Percentiles rank a stretch among this genome's conserved stretches.
phyloP scores from a whole-genome alignment of 2,329 filamentous ascomycete species.

The Albophoma yamanashiensis region DNA sequence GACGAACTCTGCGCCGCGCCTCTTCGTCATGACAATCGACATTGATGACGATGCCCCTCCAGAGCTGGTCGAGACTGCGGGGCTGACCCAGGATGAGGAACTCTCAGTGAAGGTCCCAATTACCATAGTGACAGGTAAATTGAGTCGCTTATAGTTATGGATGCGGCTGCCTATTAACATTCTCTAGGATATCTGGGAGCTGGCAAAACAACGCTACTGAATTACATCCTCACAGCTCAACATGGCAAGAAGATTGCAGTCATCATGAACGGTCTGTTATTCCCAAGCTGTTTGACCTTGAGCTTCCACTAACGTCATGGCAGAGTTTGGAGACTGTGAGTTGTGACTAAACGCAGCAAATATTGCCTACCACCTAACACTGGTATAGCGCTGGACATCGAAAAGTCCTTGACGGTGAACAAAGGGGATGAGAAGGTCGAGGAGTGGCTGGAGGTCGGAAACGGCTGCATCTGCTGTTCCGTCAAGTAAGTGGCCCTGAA shows the following conservation, averaged over 20 bases:
- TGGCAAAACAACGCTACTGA: conserved; percentile 89
- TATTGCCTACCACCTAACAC: not conserved
- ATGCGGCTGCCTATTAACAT: not conserved
- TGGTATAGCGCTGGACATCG: conserved; percentile 73
- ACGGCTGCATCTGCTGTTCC: conserved; percentile 95
- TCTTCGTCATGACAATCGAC: conserved; percentile 35
- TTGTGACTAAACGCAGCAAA: conserved; percentile 7
- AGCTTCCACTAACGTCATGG: not conserved
- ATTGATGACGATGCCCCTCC: conserved; percentile 58
- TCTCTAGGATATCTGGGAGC: conserved; percentile 77
- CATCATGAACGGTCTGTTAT: conserved; percentile 67
- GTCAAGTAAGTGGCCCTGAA: conserved; percentile 55
- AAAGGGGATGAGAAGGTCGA: conserved; percentile 73
- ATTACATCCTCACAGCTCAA: conserved; percentile 88
- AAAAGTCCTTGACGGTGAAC: conserved; percentile 88
- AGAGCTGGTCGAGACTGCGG: conserved; percentile 43
- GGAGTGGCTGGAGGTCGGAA: conserved; percentile 93
- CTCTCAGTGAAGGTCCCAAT: conserved; percentile 62
- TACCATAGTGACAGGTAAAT: conserved; percentile 68
- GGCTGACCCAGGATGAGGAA: conserved; percentile 31
- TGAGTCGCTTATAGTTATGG: not conserved
- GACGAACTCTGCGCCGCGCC: not conserved
- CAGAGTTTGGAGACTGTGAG: conserved; percentile 75
- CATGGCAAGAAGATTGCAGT: conserved; percentile 98
- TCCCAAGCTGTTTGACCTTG: not conserved